These are phyloP conservation scores for Paraphoma chrysanthemicola DNA, from an alignment of 2,329 filamentous ascomycete genomes.

Conservation along the genomic window DNA sequence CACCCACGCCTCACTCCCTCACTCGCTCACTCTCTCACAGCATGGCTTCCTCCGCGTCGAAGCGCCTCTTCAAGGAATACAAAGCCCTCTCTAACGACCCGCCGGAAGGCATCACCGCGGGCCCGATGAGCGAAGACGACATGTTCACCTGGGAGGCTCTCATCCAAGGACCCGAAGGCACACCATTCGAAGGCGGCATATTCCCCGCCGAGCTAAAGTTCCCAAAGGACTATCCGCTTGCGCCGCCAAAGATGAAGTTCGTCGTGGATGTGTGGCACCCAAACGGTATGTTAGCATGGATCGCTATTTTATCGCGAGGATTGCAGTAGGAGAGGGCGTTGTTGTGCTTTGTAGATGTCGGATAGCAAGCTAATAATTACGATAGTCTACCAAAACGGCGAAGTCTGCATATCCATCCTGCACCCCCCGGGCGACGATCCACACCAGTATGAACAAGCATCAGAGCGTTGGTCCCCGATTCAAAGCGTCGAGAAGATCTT, in stretches of 20 bases:
- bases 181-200: conserved; percentile 93
- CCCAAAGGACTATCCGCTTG: conserved; percentile 82
- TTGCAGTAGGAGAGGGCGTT: no score
- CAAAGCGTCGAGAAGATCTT: conserved; percentile 96
- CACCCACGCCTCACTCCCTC: background rate
- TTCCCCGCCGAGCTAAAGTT: conserved; percentile 88
- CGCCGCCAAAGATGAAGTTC: conserved; percentile 90
- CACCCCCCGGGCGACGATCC: conserved; percentile 94
- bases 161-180: conserved; percentile 93
- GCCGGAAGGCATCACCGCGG: conserved; percentile 96
- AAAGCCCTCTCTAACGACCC: conserved; percentile 91
- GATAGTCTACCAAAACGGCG: conserved; percentile 79
- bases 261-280: conserved; percentile 89
- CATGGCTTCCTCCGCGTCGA: conserved; percentile 65
- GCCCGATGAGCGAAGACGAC: conserved; percentile 92
- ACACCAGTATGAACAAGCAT: conserved; percentile 89
- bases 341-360: no score
- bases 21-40: background rate
- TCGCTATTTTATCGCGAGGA: background rate
- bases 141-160: conserved; percentile 95
- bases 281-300: conserved; percentile 65
- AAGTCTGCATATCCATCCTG: conserved; percentile 95
- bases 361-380: no score
- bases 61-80: conserved; percentile 95
- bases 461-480: conserved; percentile 92